A percentile compares a stretch with the other conserved stretches of the same genome.
Evolutionary conservation across 176 grass and related monocot species (phyloP).

Genomic region (Musa schizocarpa): DNA sequence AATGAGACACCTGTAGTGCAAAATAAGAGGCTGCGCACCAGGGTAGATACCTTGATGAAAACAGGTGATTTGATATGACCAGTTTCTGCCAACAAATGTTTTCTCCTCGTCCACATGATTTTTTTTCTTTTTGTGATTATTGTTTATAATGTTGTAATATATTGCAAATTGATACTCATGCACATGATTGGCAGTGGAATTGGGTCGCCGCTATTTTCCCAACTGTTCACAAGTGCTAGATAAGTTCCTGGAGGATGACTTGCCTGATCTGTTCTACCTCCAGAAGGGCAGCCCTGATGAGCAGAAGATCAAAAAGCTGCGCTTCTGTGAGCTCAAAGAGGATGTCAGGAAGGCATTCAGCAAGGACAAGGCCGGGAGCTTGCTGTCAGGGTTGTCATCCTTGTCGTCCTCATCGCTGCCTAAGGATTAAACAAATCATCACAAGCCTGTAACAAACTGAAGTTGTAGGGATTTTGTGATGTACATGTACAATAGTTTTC

Average conservation of each 20-base stretch:
- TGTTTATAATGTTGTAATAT: background rate
- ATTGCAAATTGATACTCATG: background rate
- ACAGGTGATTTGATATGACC: slow-evolving; percentile 41
- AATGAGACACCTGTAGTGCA: slow-evolving; percentile 78
- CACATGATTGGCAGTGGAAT: slow-evolving; percentile 45
- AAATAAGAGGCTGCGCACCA: slow-evolving; percentile 71
- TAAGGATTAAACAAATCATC: slow-evolving; percentile 6
- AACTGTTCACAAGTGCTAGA: slow-evolving; percentile 84
- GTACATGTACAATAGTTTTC: background rate
- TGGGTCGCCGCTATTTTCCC: slow-evolving; percentile 71
- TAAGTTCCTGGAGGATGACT: slow-evolving; percentile 66
- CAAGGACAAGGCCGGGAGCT: slow-evolving; percentile 57
- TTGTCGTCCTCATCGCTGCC: slow-evolving; percentile 31
- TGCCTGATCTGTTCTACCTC: slow-evolving; percentile 37
- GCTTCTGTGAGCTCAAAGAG: slow-evolving; percentile 67
- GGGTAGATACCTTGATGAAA: slow-evolving; percentile 69
- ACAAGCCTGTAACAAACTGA: slow-evolving; percentile 25
- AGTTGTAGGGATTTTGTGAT: background rate
- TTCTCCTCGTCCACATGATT: slow-evolving; percentile 9
- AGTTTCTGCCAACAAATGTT: background rate
- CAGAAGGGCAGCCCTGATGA: slow-evolving; percentile 53
- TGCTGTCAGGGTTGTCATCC: slow-evolving; percentile 37
- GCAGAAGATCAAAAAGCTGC: slow-evolving; percentile 59
- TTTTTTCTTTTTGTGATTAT: background rate
- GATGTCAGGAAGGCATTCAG: slow-evolving; percentile 74